These are phyloP conservation scores for Aureobasidium lini DNA, from an alignment of 2,329 filamentous ascomycete genomes.

Conservation along the genomic window DNA sequence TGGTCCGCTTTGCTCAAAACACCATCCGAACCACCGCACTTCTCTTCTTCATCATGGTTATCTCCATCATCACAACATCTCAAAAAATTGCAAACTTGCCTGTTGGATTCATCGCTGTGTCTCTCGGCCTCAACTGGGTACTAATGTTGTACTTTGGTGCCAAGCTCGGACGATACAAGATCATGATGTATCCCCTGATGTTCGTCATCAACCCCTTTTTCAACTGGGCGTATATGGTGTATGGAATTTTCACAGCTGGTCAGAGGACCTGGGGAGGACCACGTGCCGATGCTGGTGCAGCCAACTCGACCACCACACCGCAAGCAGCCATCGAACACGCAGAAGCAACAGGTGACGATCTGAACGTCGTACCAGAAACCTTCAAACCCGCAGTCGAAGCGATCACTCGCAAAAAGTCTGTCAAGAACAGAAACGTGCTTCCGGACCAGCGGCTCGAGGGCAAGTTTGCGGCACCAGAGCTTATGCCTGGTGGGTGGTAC, in stretches of 20 bases:
- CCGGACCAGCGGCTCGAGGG: constrained; percentile 71
- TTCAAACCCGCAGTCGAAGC: constrained; percentile 56
- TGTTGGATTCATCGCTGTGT: constrained; percentile 88
- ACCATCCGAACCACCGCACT: constrained; percentile 91
- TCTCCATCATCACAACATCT: constrained; percentile 78
- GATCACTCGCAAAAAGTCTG: constrained; percentile 31
- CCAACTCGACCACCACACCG: constrained; percentile 66
- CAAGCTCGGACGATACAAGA: constrained; percentile 81
- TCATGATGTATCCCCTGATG: constrained; percentile 92
- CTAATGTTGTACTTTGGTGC: constrained; percentile 95
- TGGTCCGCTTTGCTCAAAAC: constrained; percentile 91
- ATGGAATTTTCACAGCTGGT: constrained; percentile 89
- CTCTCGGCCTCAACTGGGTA: constrained; percentile 84
- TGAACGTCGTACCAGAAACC: constrained; percentile 82
- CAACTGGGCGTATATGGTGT: constrained; percentile 98
- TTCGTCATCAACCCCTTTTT: constrained; percentile 93
- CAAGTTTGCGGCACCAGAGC: constrained; percentile 65
- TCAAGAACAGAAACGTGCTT: constrained; percentile 54
- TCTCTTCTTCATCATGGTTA: constrained; percentile 86
- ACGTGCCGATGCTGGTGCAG: constrained; percentile 76
- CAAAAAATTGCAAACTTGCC: constrained; percentile 73
- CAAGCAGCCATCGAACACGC: constrained; percentile 80
- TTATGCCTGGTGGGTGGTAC: constrained; percentile 62
- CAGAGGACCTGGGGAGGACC: constrained; percentile 95
- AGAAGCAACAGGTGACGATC: constrained; percentile 70